A percentile compares a stretch with the other conserved stretches of the same genome.
Evolutionary conservation across 164 flowering plant species (phyloP).

Genomic region (Berberis vulgaris): DNA sequence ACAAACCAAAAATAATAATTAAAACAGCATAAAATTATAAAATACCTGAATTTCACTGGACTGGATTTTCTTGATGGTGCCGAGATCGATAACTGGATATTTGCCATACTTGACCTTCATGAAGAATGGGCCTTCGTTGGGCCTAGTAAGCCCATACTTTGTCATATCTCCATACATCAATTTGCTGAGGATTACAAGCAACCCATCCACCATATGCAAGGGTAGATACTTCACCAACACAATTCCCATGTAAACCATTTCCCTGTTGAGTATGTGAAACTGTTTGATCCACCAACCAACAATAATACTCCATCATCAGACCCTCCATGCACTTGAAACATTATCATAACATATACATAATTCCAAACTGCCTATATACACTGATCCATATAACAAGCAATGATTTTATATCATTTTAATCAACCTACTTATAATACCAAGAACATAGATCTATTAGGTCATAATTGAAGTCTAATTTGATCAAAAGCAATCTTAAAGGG

Average conservation of each 20-base stretch:
- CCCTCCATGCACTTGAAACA: background rate
- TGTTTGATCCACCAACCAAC: conserved; percentile 10
- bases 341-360: background rate
- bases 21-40: no score
- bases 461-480: background rate
- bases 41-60: conserved; percentile 22
- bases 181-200: conserved; percentile 20
- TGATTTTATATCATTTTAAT: background rate
- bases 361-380: background rate
- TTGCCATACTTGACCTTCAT: conserved; percentile 24
- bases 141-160: conserved; percentile 30
- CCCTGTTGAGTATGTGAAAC: conserved; percentile 30
- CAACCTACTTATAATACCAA: background rate
- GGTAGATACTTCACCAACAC: conserved; percentile 22
- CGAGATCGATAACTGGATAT: conserved; percentile 32
- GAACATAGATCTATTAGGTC: background rate
- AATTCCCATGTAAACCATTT: conserved; percentile 18
- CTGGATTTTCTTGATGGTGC: conserved; percentile 28
- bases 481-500: background rate
- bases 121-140: conserved; percentile 30
- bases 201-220: conserved; percentile 16
- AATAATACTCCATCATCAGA: no score
- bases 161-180: conserved; percentile 21
- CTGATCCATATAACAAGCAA: background rate
- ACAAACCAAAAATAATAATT: no score